These are phyloP conservation scores for Botryotinia globosa DNA, from an alignment of 2,329 filamentous ascomycete species.

Conservation along the genomic window DNA sequence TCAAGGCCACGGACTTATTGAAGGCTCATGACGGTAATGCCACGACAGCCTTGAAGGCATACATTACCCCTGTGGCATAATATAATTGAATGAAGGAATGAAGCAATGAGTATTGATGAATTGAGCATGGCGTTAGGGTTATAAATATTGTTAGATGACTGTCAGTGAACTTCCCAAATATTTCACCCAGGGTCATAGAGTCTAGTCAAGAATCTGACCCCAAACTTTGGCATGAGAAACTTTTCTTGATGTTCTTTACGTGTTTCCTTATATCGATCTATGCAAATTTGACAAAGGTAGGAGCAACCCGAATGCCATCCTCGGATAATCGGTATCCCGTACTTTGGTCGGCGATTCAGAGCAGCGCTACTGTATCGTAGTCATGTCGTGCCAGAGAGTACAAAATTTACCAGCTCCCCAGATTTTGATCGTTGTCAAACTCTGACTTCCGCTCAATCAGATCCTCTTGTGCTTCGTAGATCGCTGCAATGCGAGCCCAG, in stretches of 20 bases:
- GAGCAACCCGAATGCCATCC: background rate
- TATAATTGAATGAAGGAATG: background rate
- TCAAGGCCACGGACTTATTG: conserved; percentile 71
- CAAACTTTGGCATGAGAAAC: background rate
- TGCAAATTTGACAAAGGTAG: conserved; percentile 12
- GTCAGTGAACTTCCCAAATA: background rate
- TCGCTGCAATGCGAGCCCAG: conserved; percentile 2
- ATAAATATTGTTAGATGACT: background rate
- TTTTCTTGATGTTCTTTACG: background rate
- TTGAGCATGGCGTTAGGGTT: conserved; percentile 31
- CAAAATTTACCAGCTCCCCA: conserved; percentile 18
- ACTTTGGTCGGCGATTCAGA: conserved; percentile 20
- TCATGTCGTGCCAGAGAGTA: conserved; percentile 18
- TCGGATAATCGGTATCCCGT: conserved; percentile 17
- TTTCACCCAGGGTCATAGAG: background rate
- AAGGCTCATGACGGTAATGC: conserved; percentile 69
- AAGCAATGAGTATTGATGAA: background rate
- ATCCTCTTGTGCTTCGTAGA: conserved; percentile 3
- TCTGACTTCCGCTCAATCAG: background rate
- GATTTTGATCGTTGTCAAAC: conserved; percentile 12
- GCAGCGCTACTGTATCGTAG: conserved; percentile 4
- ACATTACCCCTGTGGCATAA: conserved; percentile 40
- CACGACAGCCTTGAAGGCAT: conserved; percentile 64
- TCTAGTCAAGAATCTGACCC: conserved; percentile 8
- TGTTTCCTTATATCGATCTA: background rate